Evolutionary conservation across 1,139 yeast species (phyloP), one percentile per base, ranked within the genome.

Genomic region (Williopsis jadinii): DNA sequence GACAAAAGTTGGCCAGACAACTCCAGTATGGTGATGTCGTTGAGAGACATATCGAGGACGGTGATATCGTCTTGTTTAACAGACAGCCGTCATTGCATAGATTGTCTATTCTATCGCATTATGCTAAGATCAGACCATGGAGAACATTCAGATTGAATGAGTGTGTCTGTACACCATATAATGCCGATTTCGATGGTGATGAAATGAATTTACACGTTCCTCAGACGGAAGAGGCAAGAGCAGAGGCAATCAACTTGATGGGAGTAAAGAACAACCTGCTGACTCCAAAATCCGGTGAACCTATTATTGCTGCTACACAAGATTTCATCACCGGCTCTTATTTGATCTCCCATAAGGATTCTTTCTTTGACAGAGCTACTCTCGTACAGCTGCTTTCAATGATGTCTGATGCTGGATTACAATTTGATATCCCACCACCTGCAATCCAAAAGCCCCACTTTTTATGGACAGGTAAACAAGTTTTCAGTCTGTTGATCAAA

Each of bases 181-280:
- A 94, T 63, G 99, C 99, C 34, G 99, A 94, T 75, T 94, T 94
- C 60, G 99, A 94, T 64, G 99, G 99, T 63, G 99, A 94, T 66
- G 99, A 94, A 66, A 94, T 94, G 99, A 94, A 94, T 63, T 71
- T 94, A 60, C 99, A 94, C 60, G 98, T 94, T 35, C 98, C 98
- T 2, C 99, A 94, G 66, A 92, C 98, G 0, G 98, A 94, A 64
- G 99, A 94, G 64, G 98, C 98, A 1, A 73, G 98, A 53, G 95
- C 98, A 0, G 98, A 94, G 64, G 98, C 98, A 13, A 87, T 92
- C 62, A 86, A 86, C 56, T 72, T 94, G 55, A 94, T 94, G 99
- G 98, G 98, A 40, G 98, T 94, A 36, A 94, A 94, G 58, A 84
- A 90, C 58, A 94, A 94, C 60, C 70, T 94, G 49, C 73, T 92